Evolutionary conservation across 140 eudicot genomes (phyloP).

Genomic region (Oenanthe javanica): DNA sequence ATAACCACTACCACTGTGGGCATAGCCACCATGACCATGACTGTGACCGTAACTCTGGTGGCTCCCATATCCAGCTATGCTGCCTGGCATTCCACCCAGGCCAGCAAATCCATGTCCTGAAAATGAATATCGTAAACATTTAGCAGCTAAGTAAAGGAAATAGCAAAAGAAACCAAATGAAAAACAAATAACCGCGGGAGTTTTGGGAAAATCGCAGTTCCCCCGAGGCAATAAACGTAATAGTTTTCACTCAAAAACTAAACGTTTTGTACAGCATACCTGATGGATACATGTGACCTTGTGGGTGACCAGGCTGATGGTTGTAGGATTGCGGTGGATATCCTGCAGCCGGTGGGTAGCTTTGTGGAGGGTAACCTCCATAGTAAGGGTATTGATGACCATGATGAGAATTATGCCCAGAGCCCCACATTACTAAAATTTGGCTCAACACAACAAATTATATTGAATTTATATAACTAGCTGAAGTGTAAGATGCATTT

Average conservation of each 20-base stretch:
- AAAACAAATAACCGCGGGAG: neutral
- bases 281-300: slow-evolving; percentile 6
- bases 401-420: slow-evolving; percentile 6
- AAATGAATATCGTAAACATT: neutral
- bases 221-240: neutral
- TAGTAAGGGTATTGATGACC: slow-evolving; percentile 1
- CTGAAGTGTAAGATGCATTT: neutral
- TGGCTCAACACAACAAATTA: too few species aligned
- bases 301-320: neutral
- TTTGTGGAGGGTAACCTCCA: slow-evolving; percentile 15
- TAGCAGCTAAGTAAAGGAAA: neutral
- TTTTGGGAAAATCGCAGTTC: neutral
- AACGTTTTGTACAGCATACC: neutral
- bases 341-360: slow-evolving; percentile 3
- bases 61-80: neutral
- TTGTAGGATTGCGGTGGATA: neutral
- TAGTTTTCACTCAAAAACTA: neutral
- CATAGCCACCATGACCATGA: slow-evolving; percentile 6
- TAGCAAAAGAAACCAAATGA: neutral
- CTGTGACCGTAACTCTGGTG: slow-evolving; percentile 12
- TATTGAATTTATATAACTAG: neutral
- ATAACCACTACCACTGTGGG: neutral
- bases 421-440: slow-evolving; percentile 8
- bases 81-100: slow-evolving; percentile 4
- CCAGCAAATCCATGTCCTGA: slow-evolving; percentile 8